Evolutionary conservation across 208 protist genomes (phyloP), one percentile per base, ranked within the genome.

Genomic region (Wallacemonas sp.): DNA sequence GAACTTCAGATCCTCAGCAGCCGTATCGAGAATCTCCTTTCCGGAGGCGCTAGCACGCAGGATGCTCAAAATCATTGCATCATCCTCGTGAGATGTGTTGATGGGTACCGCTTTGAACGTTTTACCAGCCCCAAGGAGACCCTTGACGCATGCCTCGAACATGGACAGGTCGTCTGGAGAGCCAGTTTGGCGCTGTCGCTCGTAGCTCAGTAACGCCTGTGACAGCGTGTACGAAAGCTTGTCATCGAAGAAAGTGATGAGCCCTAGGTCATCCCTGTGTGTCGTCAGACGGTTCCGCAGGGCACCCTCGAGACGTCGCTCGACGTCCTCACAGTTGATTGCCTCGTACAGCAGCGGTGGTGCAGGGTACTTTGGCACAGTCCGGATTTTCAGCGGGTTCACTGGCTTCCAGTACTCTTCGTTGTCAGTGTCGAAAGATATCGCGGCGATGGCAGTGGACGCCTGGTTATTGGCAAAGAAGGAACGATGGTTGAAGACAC

Each of bases 31-130:
- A 70, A 98, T 93, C 34, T 96, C 87, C 62, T 81, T 92, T 2
- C 91, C 90, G 43, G 86, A 77, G 9, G 43, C 56, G 61, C 71
- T 83, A 24, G 79, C 49, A 26, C 65, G 64, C 44, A 95, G 74
- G 11, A 85, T 74, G 24, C 72, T 74, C 64, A 98, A 72, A 33
- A 96, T 90, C 49, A 78, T 79, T 17, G 55, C 61, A 9, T 67
- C 83, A 49, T 87, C 77, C 12, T 77, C 71, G 68, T 96, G 86
- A 1, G 88, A 86, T 19, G 97, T 77, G 66, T 98, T 94, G 17
- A 98, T 65, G 2, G 94, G 94, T 33, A 96, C 83, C 24, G 82
- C 94, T 46, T 91, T 96, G 77, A 96, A 98, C 0, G 91, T 96
- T 63, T 91, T 93, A 5, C 92, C 92, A 16, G 75, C 73, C 23